phyloP scores from a whole-genome alignment of 371 early-diverging fungal species.

The Lichtheimia ornata region DNA sequence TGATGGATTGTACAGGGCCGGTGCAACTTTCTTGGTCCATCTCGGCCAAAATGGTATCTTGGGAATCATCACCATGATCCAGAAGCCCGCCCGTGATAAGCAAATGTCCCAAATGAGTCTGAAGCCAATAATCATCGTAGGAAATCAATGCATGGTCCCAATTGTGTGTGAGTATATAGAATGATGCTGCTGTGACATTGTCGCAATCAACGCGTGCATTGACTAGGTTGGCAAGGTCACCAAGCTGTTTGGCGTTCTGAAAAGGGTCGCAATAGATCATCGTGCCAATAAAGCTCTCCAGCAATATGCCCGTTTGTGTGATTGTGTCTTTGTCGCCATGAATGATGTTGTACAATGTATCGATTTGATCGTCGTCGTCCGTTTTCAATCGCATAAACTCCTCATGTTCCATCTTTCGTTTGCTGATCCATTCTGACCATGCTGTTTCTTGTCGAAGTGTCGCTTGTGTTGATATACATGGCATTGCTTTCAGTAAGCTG shows the following conservation, averaged over 20 bases:
- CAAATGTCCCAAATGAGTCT: slow-evolving; percentile 23
- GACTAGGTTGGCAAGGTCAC: neutral
- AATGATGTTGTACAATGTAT: slow-evolving; percentile 11
- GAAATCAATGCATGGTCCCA: slow-evolving; percentile 19
- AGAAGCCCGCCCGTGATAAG: slow-evolving; percentile 17
- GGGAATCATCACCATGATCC: neutral
- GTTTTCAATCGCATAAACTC: slow-evolving; percentile 1
- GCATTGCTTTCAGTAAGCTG: neutral
- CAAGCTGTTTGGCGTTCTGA: slow-evolving; percentile 7
- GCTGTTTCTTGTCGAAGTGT: neutral
- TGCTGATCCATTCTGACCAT: neutral
- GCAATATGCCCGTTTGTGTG: slow-evolving; percentile 6
- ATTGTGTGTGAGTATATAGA: slow-evolving; percentile 6
- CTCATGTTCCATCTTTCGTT: neutral
- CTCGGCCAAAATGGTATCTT: neutral
- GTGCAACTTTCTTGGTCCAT: slow-evolving; percentile 14
- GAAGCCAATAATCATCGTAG: slow-evolving; percentile 16
- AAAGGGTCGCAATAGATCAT: slow-evolving; percentile 20
- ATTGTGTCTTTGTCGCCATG: slow-evolving; percentile 19
- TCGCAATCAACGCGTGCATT: neutral
- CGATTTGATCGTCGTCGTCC: neutral
- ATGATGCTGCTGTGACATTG: slow-evolving; percentile 11
- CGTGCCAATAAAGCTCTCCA: slow-evolving; percentile 13
- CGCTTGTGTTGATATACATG: neutral
- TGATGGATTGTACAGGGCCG: slow-evolving; percentile 31